These are phyloP conservation scores for Carex cristatella DNA, from an alignment of 176 grass and related monocot species.

Conservation along the genomic window DNA sequence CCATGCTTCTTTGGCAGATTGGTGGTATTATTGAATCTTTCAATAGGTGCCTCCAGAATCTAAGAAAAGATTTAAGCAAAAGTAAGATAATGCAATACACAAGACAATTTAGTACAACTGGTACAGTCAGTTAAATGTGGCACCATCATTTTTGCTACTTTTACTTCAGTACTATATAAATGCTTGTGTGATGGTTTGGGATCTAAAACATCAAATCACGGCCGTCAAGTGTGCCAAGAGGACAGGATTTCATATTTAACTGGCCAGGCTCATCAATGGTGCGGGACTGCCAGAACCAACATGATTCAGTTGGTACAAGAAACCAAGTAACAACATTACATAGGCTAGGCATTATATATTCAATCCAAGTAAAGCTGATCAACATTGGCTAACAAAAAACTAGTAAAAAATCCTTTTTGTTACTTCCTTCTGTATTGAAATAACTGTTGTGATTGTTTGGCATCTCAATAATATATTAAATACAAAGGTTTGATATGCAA, in stretches of 20 bases:
- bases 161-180: background rate
- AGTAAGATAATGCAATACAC: background rate
- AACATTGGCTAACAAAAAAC: background rate
- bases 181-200: background rate
- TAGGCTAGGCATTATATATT: background rate
- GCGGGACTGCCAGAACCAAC: background rate
- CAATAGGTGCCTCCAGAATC: conserved; percentile 12
- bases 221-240: background rate
- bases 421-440: background rate
- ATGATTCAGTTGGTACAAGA: background rate
- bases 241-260: background rate
- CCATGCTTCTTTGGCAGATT: conserved; percentile 69
- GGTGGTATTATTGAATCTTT: conserved; percentile 6
- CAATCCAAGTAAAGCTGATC: background rate
- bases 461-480: background rate
- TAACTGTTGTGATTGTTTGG: background rate
- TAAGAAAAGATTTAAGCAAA: conserved; percentile 6
- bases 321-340: background rate
- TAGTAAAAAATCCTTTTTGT: background rate
- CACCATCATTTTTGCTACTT: background rate
- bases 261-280: background rate
- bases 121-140: background rate
- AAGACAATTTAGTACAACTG: background rate
- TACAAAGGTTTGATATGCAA: background rate
- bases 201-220: background rate